These are phyloP conservation scores for Fraxinus paxiana DNA, from an alignment of 305 asterid species.

Conservation along the genomic window DNA sequence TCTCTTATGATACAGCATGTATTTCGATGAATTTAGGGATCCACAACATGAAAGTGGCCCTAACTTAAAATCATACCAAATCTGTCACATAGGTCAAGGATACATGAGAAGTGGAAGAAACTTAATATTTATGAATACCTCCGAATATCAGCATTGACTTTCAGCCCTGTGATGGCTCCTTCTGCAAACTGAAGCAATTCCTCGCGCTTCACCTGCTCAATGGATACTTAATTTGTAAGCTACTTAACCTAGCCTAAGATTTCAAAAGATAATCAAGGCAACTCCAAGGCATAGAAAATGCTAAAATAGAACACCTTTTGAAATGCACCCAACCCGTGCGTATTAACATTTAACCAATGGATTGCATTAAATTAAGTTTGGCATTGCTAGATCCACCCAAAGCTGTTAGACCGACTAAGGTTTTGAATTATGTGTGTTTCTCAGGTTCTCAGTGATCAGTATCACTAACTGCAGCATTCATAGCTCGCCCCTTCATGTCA, in stretches of 20 bases:
- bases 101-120: conserved; percentile 15
- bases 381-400: background rate
- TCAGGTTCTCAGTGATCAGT: background rate
- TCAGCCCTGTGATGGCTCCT: conserved; percentile 93
- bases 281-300: conserved; percentile 8
- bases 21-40: background rate
- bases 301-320: background rate
- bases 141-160: conserved; percentile 72
- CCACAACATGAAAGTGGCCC: background rate
- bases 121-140: conserved; percentile 46
- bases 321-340: background rate
- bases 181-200: conserved; percentile 96
- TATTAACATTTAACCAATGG: background rate
- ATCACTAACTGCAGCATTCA: background rate
- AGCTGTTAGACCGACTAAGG: background rate
- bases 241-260: conserved; percentile 22
- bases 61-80: conserved; percentile 9
- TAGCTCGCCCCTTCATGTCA: background rate
- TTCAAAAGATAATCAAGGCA: conserved; percentile 12
- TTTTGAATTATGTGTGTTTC: background rate
- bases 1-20: background rate
- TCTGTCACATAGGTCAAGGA: conserved; percentile 1
- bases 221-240: conserved; percentile 22
- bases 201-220: conserved; percentile 81
- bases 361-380: background rate